Evolutionary conservation across 208 protist genomes (phyloP).

Genomic region (Tritrichomonas foetus): DNA sequence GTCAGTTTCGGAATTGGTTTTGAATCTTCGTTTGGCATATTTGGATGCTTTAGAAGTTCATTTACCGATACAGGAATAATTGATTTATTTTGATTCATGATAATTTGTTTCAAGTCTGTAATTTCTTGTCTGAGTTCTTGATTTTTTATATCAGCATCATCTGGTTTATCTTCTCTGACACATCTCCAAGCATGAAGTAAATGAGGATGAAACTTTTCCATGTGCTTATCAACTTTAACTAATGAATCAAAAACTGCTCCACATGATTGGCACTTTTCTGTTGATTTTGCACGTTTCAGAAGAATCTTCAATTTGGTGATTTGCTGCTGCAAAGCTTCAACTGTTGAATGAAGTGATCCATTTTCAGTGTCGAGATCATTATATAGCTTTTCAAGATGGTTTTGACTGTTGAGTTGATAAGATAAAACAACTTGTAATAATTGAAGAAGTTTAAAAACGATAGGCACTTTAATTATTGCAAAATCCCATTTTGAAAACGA

Average conservation of each 20-base stretch:
- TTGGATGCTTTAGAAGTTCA: neutral
- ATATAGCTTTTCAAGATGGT: neutral
- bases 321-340: neutral
- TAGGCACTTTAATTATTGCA: neutral
- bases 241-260: neutral
- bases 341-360: neutral
- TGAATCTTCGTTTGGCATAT: neutral
- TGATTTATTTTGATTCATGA: no score
- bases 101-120: no score
- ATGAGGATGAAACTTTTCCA: neutral
- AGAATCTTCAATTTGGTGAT: neutral
- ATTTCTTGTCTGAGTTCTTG: neutral
- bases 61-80: no score
- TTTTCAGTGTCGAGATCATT: neutral
- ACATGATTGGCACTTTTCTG: neutral
- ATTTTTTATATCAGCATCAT: neutral
- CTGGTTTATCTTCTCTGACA: neutral
- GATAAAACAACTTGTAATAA: neutral
- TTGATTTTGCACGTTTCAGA: neutral
- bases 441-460: neutral
- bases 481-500: neutral
- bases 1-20: neutral
- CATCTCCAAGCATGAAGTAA: neutral
- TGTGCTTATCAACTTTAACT: neutral
- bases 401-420: neutral